A percentile compares a stretch with the other conserved stretches of the same genome.
These are phyloP conservation scores for Strigomonas culicis DNA, from an alignment of 208 protist species.

Conservation along the genomic window DNA sequence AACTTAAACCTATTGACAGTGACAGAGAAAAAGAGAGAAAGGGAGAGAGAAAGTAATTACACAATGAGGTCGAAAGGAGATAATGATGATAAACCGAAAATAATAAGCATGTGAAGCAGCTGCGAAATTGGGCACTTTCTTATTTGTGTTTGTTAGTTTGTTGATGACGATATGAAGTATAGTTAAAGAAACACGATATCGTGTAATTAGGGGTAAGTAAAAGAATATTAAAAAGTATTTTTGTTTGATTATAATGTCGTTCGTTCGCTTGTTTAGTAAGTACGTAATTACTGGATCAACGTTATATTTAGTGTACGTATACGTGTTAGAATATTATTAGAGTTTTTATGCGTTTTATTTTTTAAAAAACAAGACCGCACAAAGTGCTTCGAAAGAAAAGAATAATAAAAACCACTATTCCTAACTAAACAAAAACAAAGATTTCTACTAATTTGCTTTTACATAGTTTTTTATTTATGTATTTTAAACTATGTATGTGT, in stretches of 20 bases:
- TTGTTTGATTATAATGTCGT: no score
- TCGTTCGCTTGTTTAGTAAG: no score
- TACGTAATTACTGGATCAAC: no score
- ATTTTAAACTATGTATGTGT: background rate
- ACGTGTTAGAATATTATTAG: no score
- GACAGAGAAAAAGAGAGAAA: background rate
- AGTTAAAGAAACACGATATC: no score
- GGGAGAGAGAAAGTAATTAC: background rate
- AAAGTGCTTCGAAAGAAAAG: background rate
- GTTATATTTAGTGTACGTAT: no score
- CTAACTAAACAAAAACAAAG: conserved; percentile 1
- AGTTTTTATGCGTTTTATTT: no score
- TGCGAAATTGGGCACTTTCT: background rate
- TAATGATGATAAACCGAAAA: background rate
- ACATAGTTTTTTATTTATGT: conserved; percentile 1
- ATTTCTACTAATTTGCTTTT: background rate
- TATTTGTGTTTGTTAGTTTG: no score
- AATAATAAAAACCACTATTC: background rate
- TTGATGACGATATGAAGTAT: no score
- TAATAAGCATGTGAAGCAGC: background rate
- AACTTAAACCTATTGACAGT: background rate
- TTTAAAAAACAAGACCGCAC: no score
- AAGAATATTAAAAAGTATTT: no score
- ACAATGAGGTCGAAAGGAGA: background rate
- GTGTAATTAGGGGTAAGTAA: no score